Base-by-base conservation (phyloP, 1,284 basidiomycete species). In the Trichosporon coremiiforme region DNA sequence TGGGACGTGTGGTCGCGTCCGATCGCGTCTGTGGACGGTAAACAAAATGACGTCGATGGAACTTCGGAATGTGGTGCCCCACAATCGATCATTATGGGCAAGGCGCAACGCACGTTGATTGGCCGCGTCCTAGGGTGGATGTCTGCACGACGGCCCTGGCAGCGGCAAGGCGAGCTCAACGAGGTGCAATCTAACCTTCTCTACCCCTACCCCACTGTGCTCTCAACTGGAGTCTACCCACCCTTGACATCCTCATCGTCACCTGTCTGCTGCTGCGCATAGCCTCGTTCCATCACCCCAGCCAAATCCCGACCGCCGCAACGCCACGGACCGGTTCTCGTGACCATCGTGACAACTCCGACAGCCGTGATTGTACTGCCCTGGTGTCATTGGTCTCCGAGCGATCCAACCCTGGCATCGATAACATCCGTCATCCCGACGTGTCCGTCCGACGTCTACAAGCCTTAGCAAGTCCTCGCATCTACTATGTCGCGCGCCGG, bases 401-500 rank as follows among this genome's bases (percentile, higher is more conserved):
- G 36, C 36, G 10, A 38, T 13, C 36, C 36, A 12, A 38, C 9
- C n/a, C 45, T 20, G 45, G 20, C 45, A 20, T 47, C 25, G 25
- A 38, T 38, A 38, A 38, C 36, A 38, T 13, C 36, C 25, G 25
- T 10, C 9, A 13, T 38, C 12, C 36, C 41, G 41, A 25, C 25
- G 25, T 25, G 25, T 25, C 25, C 25, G 25, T 25, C 25, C 25
- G 25, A 25, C 25, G 25, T 25, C 25, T 25, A 25, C 25, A 25
- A 25, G 25, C 25, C 25, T n/a, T 4, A 45, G 41, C 41, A 8
- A 45, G 4, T 45, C 17, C 6, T 12, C 41, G 17, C 8, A 45
- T 20, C 41, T 57, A 64, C 29, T 25, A 81, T 82, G 79, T 81
- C 80, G 7, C 73, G 77, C 55, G 76, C 76, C 17, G 76, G 79